These are phyloP conservation scores for Asclepias syriaca DNA, from an alignment of 257 asterid genomes.

Conservation along the genomic window DNA sequence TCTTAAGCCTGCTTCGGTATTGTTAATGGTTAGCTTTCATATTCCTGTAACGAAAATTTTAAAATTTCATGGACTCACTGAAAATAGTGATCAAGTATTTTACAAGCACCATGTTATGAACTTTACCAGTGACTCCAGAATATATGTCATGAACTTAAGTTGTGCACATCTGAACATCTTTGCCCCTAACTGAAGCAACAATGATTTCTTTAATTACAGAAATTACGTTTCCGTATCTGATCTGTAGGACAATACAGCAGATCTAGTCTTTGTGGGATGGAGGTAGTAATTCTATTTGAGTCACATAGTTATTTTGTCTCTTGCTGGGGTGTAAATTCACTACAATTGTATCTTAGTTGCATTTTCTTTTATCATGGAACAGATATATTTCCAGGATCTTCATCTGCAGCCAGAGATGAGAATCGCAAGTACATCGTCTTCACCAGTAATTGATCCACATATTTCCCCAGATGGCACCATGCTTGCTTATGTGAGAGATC, in stretches of 20 bases:
- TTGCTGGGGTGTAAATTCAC: neutral
- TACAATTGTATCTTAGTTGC: neutral
- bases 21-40: neutral
- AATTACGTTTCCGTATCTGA: neutral
- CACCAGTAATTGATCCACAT: constrained; percentile 88
- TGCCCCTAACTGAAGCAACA: neutral
- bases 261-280: neutral
- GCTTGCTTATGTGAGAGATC: constrained; percentile 73
- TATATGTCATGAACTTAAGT: neutral
- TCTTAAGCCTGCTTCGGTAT: neutral
- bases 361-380: constrained; percentile 25
- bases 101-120: neutral
- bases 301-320: neutral
- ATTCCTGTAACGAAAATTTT: neutral
- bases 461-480: constrained; percentile 82
- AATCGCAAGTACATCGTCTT: constrained; percentile 53
- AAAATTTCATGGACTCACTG: neutral
- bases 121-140: neutral
- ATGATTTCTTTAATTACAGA: neutral
- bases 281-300: neutral
- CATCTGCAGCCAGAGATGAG: constrained; percentile 51
- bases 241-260: neutral
- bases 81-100: neutral
- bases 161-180: neutral
- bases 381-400: constrained; percentile 71